A percentile compares a stretch with the other conserved stretches of the same genome.
phyloP scores from a whole-genome alignment of 148 eudicot genomes.

The Fagopyrum homotropicum region DNA sequence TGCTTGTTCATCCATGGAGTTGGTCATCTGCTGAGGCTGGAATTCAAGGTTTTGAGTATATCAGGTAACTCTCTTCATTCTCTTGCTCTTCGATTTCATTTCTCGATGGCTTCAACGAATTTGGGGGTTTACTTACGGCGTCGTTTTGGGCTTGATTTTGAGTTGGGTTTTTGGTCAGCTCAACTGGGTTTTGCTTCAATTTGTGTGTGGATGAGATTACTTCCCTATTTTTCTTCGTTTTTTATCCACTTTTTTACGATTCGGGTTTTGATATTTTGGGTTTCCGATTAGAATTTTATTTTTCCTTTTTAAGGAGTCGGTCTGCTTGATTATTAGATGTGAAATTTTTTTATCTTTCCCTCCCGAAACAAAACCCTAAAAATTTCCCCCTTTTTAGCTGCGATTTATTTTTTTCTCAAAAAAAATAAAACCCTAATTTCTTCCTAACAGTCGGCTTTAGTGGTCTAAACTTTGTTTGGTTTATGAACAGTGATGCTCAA shows the following conservation, averaged over 20 bases:
- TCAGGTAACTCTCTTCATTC: not conserved
- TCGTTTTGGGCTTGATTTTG: conserved; percentile 6
- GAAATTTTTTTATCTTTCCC: not conserved
- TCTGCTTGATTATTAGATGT: conserved; percentile 1
- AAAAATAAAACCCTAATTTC: conserved; percentile 25
- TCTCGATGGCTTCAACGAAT: not conserved
- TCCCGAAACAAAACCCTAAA: conserved; percentile 8
- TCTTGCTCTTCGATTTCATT: not conserved
- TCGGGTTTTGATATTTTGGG: not conserved
- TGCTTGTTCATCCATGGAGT: not conserved
- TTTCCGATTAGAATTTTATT: not conserved
- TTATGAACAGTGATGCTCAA: not conserved
- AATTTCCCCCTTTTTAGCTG: not conserved
- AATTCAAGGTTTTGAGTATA: not conserved
- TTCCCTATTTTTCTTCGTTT: not conserved
- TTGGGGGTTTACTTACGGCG: conserved; percentile 1
- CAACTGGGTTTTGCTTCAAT: not conserved
- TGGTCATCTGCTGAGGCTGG: not conserved
- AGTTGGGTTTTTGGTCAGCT: not conserved
- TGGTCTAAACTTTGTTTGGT: not conserved
- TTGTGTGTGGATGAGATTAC: not conserved
- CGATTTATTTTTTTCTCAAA: not conserved
- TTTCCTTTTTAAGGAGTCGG: not conserved
- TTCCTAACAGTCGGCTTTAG: conserved; percentile 13
- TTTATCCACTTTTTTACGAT: not conserved